Evolutionary conservation across 1,139 yeast species (phyloP).

Genomic region (Candida frijolesensis): DNA sequence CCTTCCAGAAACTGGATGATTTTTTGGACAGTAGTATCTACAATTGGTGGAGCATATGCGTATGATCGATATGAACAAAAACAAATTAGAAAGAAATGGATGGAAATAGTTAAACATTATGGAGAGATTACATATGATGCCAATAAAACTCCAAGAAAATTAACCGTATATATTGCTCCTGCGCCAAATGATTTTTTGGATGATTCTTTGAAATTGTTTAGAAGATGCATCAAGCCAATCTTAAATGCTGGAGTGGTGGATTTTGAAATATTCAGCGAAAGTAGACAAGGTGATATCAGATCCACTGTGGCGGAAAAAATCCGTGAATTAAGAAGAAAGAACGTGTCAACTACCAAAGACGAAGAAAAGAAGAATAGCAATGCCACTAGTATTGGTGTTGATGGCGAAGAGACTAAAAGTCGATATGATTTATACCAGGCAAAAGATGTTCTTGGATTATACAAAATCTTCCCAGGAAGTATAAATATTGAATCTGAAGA

Average conservation of each 20-base stretch:
- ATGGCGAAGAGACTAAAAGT: slow-evolving; percentile 24
- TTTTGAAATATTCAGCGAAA: slow-evolving; percentile 72
- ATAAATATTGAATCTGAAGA: slow-evolving; percentile 49
- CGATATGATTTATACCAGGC: slow-evolving; percentile 51
- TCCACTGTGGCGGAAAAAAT: slow-evolving; percentile 79
- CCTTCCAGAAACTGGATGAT: slow-evolving; percentile 95
- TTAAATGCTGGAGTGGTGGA: slow-evolving; percentile 87
- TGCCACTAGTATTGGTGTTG: slow-evolving; percentile 8
- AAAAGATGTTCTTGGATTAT: slow-evolving; percentile 61
- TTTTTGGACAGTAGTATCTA: slow-evolving; percentile 74
- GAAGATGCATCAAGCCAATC: slow-evolving; percentile 83
- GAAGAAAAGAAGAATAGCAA: slow-evolving; percentile 10
- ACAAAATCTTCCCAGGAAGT: slow-evolving; percentile 39
- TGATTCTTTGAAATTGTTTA: slow-evolving; percentile 71
- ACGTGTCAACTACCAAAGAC: slow-evolving; percentile 8
- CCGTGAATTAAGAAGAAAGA: slow-evolving; percentile 58
- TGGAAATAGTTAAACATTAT: slow-evolving; percentile 56
- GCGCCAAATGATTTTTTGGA: slow-evolving; percentile 94
- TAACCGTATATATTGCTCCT: slow-evolving; percentile 87
- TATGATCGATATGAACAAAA: slow-evolving; percentile 81
- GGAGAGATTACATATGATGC: slow-evolving; percentile 42
- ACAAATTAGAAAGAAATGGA: slow-evolving; percentile 65
- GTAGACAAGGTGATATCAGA: slow-evolving; percentile 89
- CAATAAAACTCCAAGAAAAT: slow-evolving; percentile 64
- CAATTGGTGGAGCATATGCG: slow-evolving; percentile 68